phyloP scores from a whole-genome alignment of 2,329 filamentous ascomycete species.

The Aspergillus calidoustus region DNA sequence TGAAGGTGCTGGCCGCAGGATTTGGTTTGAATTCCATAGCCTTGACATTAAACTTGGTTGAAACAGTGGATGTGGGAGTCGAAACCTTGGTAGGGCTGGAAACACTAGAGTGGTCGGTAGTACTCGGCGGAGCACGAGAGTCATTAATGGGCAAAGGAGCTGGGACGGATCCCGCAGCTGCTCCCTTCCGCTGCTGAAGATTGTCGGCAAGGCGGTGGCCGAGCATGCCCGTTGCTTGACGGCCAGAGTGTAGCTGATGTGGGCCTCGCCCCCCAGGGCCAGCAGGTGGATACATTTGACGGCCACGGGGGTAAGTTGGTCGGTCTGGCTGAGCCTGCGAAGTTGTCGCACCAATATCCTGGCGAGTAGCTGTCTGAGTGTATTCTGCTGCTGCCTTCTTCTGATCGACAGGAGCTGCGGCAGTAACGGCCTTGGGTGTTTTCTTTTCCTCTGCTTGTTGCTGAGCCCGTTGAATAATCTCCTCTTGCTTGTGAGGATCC shows the following conservation, averaged over 20 bases:
- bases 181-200: slow-evolving; percentile 57
- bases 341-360: slow-evolving; percentile 43
- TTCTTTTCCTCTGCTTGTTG: slow-evolving; percentile 69
- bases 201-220: slow-evolving; percentile 57
- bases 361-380: slow-evolving; percentile 52
- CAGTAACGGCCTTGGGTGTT: slow-evolving; percentile 48
- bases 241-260: slow-evolving; percentile 49
- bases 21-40: slow-evolving; percentile 84
- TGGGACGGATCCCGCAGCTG: slow-evolving; percentile 49
- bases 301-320: slow-evolving; percentile 52
- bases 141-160: slow-evolving; percentile 66
- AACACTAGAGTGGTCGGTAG: slow-evolving; percentile 58
- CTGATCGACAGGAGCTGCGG: slow-evolving; percentile 50
- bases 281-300: slow-evolving; percentile 52
- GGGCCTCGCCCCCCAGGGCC: slow-evolving; percentile 46
- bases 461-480: slow-evolving; percentile 87
- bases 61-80: slow-evolving; percentile 58
- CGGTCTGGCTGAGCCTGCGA: slow-evolving; percentile 51
- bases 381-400: slow-evolving; percentile 59
- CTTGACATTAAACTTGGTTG: slow-evolving; percentile 64
- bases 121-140: slow-evolving; percentile 71
- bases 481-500: slow-evolving; percentile 90
- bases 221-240: slow-evolving; percentile 51
- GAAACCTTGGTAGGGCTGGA: slow-evolving; percentile 52
- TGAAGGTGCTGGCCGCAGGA: slow-evolving; percentile 79